Evolutionary conservation across 2,329 filamentous ascomycete species (phyloP).

Genomic region (Aaosphaeria pasadenensis): DNA sequence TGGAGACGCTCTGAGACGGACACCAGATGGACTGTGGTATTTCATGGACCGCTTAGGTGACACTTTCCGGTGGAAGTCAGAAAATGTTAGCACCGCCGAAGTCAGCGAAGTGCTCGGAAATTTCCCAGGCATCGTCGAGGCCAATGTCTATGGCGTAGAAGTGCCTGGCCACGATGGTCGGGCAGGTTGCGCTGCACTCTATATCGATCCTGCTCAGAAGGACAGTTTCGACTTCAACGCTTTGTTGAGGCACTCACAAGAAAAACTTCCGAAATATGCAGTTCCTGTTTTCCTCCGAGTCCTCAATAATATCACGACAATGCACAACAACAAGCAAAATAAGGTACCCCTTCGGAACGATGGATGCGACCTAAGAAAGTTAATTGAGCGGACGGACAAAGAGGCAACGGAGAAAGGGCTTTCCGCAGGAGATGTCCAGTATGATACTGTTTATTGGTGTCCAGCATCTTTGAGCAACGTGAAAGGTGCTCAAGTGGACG

Average conservation of each 20-base stretch:
- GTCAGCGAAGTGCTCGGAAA: conserved; percentile 46
- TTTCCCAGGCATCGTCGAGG: conserved; percentile 44
- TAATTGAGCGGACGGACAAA: conserved; percentile 38
- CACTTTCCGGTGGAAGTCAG: conserved; percentile 50
- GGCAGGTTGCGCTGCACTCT: conserved; percentile 55
- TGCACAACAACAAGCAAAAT: conserved; percentile 79
- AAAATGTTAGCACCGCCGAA: conserved; percentile 50
- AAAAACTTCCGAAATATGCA: conserved; percentile 67
- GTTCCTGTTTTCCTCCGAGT: conserved; percentile 71
- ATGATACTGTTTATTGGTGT: conserved; percentile 52
- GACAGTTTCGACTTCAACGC: conserved; percentile 51
- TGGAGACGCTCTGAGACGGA: conserved; percentile 46
- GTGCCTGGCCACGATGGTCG: conserved; percentile 51
- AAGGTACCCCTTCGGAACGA: conserved; percentile 68
- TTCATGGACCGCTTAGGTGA: conserved; percentile 50
- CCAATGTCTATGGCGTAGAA: conserved; percentile 50
- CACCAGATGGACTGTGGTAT: conserved; percentile 46
- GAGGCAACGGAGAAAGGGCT: conserved; percentile 37
- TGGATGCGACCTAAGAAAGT: conserved; percentile 58
- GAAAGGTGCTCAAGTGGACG: conserved; percentile 35
- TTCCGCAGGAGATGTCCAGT: conserved; percentile 27
- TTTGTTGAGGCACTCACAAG: conserved; percentile 57
- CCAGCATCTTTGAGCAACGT: conserved; percentile 33
- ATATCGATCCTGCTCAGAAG: conserved; percentile 50
- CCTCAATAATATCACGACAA: conserved; percentile 57